Evolutionary conservation across 495 filamentous ascomycete genomes (phyloP), one percentile per base, ranked within the genome.

Genomic region (Cercophora sp.): DNA sequence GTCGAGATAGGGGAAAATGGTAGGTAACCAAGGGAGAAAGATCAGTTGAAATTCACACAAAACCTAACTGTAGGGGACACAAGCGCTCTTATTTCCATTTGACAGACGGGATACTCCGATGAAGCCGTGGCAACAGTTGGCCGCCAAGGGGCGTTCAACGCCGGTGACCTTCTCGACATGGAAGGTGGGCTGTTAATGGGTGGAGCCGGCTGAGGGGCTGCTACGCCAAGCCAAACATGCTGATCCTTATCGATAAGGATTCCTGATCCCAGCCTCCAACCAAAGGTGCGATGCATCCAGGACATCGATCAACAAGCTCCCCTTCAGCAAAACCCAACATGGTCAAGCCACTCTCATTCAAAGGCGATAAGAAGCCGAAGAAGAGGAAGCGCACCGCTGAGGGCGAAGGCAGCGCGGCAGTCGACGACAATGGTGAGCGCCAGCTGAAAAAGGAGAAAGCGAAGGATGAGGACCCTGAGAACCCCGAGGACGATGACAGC

Each of bases 321-420:
- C n/a, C n/a, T n/a, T n/a, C n/a, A n/a, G n/a, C 24, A 31, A 26
- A 26, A 8, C 8, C 35, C 57, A 57, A 52, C 4, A 85, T 85
- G 81, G 79, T 95, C 46, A 96, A 94, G 67, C 80, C 92, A 37
- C 77, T 98, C 37, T 75, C 80, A 31, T 98, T 98, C 76, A 98
- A 98, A 75, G 93, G 93, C 74, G 94, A 98, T 69, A 96, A 90
- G 67, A 91, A 92, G 70, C 71, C 82, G 20, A 97, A 94, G 67
- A 97, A 96, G 70, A 81, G 91, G 65, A 97, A 96, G 73, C 78
- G 83, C 36, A 69, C 71, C 57, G 68, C 70, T 32, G 71, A 72
- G 56, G 70, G 70, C 58, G 72, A 65, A 52, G 70, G 67, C 54
- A 50, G 66, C 3, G 47, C 65, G 6, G 56, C 58, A 19, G 61